These are phyloP conservation scores for Aspergillus panamensis DNA, from an alignment of 495 filamentous ascomycete genomes.

Conservation along the genomic window DNA sequence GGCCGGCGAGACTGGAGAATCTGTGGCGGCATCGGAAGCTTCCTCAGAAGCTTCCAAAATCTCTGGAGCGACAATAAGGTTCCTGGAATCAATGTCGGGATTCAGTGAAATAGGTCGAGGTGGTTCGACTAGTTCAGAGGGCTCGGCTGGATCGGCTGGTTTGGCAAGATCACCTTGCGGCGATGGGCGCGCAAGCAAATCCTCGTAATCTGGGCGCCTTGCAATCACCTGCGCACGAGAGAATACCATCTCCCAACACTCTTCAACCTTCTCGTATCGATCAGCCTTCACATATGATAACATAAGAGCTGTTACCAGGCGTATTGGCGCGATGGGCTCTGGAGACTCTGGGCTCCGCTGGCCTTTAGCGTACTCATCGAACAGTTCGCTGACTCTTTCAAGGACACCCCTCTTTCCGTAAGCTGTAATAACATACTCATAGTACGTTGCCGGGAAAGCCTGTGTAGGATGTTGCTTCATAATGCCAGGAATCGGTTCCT, in stretches of 20 bases:
- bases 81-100: not conserved
- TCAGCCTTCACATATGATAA: constrained; percentile 50
- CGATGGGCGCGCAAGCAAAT: constrained; percentile 18
- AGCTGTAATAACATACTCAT: constrained; percentile 59
- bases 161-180: not conserved
- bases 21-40: not conserved
- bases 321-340: constrained; percentile 44
- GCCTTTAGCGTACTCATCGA: constrained; percentile 46
- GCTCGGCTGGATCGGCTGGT: too few species aligned
- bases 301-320: constrained; percentile 65
- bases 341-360: constrained; percentile 27
- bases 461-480: constrained; percentile 25
- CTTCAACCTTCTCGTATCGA: constrained; percentile 55
- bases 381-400: constrained; percentile 51
- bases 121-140: not conserved
- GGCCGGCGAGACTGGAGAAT: constrained; percentile 41
- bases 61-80: not conserved
- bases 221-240: constrained; percentile 47
- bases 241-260: constrained; percentile 63
- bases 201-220: constrained; percentile 19
- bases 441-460: constrained; percentile 46
- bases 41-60: not conserved
- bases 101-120: constrained; percentile 14
- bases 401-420: constrained; percentile 57
- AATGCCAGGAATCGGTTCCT: constrained; percentile 18